phyloP scores from a whole-genome alignment of 495 filamentous ascomycete species.

The Extremus antarcticus region DNA sequence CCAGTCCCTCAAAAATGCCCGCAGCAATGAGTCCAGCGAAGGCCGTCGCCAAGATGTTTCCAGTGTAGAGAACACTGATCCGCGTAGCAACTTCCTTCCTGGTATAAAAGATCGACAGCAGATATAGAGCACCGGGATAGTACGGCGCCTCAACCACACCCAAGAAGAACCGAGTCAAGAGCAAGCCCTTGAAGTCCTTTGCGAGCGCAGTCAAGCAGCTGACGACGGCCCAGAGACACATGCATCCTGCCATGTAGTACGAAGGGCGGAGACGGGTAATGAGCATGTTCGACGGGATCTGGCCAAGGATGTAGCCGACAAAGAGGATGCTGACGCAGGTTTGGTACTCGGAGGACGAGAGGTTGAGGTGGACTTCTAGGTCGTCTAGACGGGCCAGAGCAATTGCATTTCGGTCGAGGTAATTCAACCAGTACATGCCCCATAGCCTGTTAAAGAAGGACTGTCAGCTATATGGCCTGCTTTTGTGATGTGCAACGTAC shows the following conservation, averaged over 20 bases:
- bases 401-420: constrained; percentile 40
- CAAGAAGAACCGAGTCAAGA: constrained; percentile 32
- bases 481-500: constrained; percentile 3
- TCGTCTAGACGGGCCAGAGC: constrained; percentile 35
- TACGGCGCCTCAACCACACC: constrained; percentile 43
- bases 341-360: constrained; percentile 43
- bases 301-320: constrained; percentile 38
- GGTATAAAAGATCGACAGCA: constrained; percentile 41
- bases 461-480: constrained; percentile 5
- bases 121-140: constrained; percentile 38
- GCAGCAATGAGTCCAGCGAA: constrained; percentile 43
- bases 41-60: constrained; percentile 34
- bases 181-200: constrained; percentile 34
- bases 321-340: constrained; percentile 48
- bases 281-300: constrained; percentile 34
- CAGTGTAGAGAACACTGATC: constrained; percentile 37
- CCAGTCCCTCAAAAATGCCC: constrained; percentile 27
- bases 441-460: constrained; percentile 31
- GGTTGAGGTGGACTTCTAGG: constrained; percentile 37
- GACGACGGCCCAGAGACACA: constrained; percentile 41
- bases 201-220: constrained; percentile 36
- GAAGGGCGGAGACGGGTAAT: constrained; percentile 32
- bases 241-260: constrained; percentile 26
- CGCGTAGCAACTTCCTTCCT: constrained; percentile 38
- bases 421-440: constrained; percentile 42